These are phyloP conservation scores for Paecilomyces fulvus DNA, from an alignment of 2,329 filamentous ascomycete species.

Conservation along the genomic window DNA sequence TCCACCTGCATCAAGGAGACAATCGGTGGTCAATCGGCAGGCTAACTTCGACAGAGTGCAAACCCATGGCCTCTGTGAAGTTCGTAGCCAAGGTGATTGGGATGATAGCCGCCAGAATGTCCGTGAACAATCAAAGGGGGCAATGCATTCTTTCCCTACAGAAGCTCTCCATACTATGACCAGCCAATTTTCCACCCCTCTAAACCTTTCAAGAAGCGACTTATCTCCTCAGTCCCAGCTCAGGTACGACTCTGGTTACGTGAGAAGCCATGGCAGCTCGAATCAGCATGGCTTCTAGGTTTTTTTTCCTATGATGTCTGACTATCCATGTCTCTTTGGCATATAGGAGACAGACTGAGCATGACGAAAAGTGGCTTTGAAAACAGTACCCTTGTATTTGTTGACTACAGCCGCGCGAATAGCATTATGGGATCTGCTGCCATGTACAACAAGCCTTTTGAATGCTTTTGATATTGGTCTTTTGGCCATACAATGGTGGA, in stretches of 20 bases:
- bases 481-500: not conserved
- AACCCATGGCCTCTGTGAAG: slow-evolving; percentile 19
- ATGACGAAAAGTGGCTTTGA: not conserved
- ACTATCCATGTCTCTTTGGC: not conserved
- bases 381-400: not conserved
- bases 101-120: slow-evolving; percentile 17
- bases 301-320: not conserved
- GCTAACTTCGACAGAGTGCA: slow-evolving; percentile 18
- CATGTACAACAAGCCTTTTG: too few relatives aligned
- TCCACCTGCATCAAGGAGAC: slow-evolving; percentile 26
- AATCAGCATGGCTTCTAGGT: not conserved
- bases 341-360: not conserved
- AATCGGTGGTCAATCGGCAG: slow-evolving; percentile 24
- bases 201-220: not conserved
- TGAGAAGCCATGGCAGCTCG: not conserved
- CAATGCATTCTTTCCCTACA: not conserved
- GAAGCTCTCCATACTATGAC: not conserved
- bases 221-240: not conserved
- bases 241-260: not conserved
- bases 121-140: slow-evolving; percentile 9
- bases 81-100: slow-evolving; percentile 21
- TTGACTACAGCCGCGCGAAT: too few relatives aligned
- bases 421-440: too few relatives aligned
- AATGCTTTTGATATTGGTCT: too few relatives aligned
- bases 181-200: not conserved